These are phyloP conservation scores for Hebeloma cylindrosporum DNA, from an alignment of 768 basidiomycete species.

Conservation along the genomic window DNA sequence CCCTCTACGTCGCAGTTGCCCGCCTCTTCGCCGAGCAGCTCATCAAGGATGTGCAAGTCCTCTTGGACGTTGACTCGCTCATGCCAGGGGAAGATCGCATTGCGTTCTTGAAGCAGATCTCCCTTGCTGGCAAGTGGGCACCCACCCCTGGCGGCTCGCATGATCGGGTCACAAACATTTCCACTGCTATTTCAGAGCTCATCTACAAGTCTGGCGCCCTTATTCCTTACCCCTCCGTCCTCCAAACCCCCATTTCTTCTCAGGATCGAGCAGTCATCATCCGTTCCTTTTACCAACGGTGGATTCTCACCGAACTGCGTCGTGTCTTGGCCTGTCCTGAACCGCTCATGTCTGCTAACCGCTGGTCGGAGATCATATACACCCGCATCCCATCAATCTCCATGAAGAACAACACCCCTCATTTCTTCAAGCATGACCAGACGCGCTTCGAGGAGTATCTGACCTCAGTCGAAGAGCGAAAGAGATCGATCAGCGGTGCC, in stretches of 20 bases:
- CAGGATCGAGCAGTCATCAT: slow-evolving; percentile 39
- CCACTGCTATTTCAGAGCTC: slow-evolving; percentile 59
- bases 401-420: slow-evolving; percentile 57
- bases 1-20: slow-evolving; percentile 62
- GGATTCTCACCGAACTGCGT: slow-evolving; percentile 60
- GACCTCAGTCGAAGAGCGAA: slow-evolving; percentile 52
- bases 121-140: slow-evolving; percentile 70
- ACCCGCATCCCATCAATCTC: slow-evolving; percentile 57
- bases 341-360: slow-evolving; percentile 58
- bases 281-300: slow-evolving; percentile 58
- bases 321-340: slow-evolving; percentile 48
- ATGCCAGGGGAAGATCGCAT: slow-evolving; percentile 29
- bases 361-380: slow-evolving; percentile 60
- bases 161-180: slow-evolving; percentile 62
- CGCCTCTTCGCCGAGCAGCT: slow-evolving; percentile 59
- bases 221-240: slow-evolving; percentile 30
- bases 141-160: slow-evolving; percentile 59
- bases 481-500: slow-evolving; percentile 60
- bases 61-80: slow-evolving; percentile 37
- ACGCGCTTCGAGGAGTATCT: slow-evolving; percentile 61
- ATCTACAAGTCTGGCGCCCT: slow-evolving; percentile 41
- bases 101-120: slow-evolving; percentile 41
- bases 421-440: slow-evolving; percentile 59
- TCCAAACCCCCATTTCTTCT: slow-evolving; percentile 27
- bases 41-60: slow-evolving; percentile 43